Base-by-base conservation (phyloP, 1,284 basidiomycete genomes). In the Trametes versicolor region DNA sequence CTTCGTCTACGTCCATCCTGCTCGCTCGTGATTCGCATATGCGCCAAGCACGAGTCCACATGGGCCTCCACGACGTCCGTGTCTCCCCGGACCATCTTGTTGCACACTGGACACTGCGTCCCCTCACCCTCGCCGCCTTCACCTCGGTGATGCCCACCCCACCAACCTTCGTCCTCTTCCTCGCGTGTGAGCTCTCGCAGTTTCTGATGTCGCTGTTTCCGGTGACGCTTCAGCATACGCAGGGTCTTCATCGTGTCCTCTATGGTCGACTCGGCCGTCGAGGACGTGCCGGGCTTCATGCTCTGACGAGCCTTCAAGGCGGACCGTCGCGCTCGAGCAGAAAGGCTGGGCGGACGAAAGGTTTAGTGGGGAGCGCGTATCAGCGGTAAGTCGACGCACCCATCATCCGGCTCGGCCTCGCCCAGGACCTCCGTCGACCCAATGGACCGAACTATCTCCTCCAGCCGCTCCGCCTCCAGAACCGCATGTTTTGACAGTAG, bases 61-160 rank as follows among this genome's bases (percentile, higher is more conserved):
- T 94, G 92, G 19, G 90, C 91, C 70, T 91, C 87, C 5, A 92
- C 72, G 15, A 92, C 86, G 66, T 92, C 92, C 48, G 82, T 78
- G 70, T 92, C 91, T 2, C 91, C 91, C 45, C 75, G 77, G 1
- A 92, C 80, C 19, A 76, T 75, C 55, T 78, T 77, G 49, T 81
- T 77, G 73, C 92, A 94, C 29, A 94, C 85, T 1, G 92, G 92
- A 71, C 92, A 94, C 12, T 81, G 71, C 21, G 84, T 80, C 27
- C 81, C 82, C 52, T 80, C 79, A 1, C 75, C 77, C 41, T 74
- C 77, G n/a, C 39, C 71, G 64, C 43, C 70, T 63, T 67, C 67
- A 68, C 77, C 73, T 49, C 70, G 70, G 64, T 76, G 76, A 62
- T 65, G 62, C 45, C 70, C 65, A 50, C 70, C 68, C 65, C 71